Percentiles rank a stretch among this genome's conserved stretches.
Evolutionary conservation across 2,329 filamentous ascomycete genomes (phyloP).

Genomic region (Xylaria sp.): DNA sequence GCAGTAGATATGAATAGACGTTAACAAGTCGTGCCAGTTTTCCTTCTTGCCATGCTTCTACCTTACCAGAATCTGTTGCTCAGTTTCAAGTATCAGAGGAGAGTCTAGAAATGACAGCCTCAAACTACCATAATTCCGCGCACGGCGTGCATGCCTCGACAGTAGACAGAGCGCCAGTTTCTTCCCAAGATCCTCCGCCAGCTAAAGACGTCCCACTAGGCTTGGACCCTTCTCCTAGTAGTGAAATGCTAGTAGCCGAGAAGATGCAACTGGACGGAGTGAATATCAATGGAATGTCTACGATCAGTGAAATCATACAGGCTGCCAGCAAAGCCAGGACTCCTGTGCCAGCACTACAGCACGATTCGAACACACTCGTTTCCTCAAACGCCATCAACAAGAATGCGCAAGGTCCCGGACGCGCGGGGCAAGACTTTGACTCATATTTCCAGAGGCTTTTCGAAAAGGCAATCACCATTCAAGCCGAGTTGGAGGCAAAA

Average conservation of each 20-base stretch:
- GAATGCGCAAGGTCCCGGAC: background rate
- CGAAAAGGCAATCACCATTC: conserved; percentile 34
- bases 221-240: background rate
- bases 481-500: conserved; percentile 23
- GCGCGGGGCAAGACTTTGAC: conserved; percentile 5
- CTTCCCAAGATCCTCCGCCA: background rate
- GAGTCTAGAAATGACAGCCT: background rate
- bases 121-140: background rate
- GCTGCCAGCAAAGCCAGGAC: background rate
- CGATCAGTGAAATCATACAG: conserved; percentile 2
- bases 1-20: conserved; percentile 46
- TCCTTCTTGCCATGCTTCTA: background rate
- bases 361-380: background rate
- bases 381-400: background rate
- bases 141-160: background rate
- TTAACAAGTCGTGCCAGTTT: background rate
- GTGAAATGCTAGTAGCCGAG: background rate
- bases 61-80: conserved; percentile 7
- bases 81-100: conserved; percentile 15
- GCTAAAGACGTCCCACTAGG: background rate
- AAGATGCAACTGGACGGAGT: too few relatives aligned
- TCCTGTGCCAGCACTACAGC: background rate
- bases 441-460: conserved; percentile 51
- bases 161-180: background rate
- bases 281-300: background rate